Evolutionary conservation across 805 yeast species (phyloP).

Genomic region (Saccharomycopsis synnaedendra): DNA sequence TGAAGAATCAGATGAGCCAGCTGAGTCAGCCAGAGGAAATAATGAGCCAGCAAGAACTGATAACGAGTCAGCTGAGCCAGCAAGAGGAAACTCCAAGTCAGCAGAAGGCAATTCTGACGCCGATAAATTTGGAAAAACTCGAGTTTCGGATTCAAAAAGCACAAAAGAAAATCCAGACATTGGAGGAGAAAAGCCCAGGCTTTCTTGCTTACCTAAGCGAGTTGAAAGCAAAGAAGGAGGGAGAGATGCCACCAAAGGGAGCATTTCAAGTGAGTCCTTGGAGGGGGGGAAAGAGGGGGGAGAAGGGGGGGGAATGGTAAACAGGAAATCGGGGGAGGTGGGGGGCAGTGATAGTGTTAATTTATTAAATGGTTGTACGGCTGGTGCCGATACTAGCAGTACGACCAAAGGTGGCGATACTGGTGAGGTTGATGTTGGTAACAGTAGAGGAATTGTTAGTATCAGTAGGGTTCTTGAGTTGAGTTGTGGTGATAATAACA

Average conservation of each 20-base stretch:
- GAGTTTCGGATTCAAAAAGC: too few species aligned
- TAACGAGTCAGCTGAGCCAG: neutral
- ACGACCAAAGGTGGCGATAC: too few species aligned
- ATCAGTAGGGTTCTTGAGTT: too few species aligned
- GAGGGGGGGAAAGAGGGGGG: too few species aligned
- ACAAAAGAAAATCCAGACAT: too few species aligned
- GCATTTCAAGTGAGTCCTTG: neutral
- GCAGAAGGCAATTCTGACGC: neutral
- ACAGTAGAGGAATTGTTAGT: too few species aligned
- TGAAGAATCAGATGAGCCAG: too few species aligned
- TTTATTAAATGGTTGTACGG: neutral
- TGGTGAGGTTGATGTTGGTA: too few species aligned
- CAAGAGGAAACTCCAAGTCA: neutral
- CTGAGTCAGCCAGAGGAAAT: too few species aligned
- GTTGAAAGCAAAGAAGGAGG: neutral
- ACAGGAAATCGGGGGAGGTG: neutral
- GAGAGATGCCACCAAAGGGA: neutral
- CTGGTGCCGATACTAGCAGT: too few species aligned
- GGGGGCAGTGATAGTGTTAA: neutral
- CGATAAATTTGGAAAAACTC: neutral
- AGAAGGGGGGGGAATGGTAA: neutral
- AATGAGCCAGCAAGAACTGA: slow-evolving; percentile 4
- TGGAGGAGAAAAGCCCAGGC: too few species aligned
- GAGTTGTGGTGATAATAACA: too few species aligned
- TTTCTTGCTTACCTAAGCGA: neutral